Percentiles rank a stretch among this genome's conserved stretches.
These are phyloP conservation scores for Aspergillus chevalieri DNA, from an alignment of 2,329 filamentous ascomycete genomes.

Conservation along the genomic window DNA sequence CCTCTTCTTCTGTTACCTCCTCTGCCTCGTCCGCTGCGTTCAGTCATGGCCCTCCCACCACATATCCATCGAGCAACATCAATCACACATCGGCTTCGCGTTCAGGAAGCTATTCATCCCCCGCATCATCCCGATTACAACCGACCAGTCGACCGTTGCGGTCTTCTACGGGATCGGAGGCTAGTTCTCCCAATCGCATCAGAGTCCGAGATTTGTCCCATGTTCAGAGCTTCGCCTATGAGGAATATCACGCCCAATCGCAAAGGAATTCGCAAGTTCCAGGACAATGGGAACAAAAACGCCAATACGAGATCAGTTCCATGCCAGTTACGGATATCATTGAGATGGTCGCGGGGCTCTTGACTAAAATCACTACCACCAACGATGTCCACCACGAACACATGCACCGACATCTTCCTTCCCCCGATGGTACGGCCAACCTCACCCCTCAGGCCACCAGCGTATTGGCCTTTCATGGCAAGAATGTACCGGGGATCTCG, in stretches of 20 bases:
- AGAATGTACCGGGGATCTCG: constrained; percentile 94
- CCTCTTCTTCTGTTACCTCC: constrained; percentile 1
- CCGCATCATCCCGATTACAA: constrained; percentile 41
- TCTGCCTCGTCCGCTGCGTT: constrained; percentile 5
- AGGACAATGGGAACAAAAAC: constrained; percentile 45
- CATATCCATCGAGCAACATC: constrained; percentile 21
- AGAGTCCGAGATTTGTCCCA: constrained; percentile 84
- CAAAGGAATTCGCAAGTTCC: constrained; percentile 36
- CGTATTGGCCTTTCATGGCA: constrained; percentile 93
- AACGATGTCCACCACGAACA: constrained; percentile 94
- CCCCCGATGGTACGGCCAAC: constrained; percentile 53
- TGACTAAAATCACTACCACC: constrained; percentile 95
- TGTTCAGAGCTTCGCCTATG: constrained; percentile 78
- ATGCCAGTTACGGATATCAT: constrained; percentile 98
- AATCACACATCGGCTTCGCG: constrained; percentile 13
- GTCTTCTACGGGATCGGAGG: constrained; percentile 38
- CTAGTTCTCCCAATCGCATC: constrained; percentile 55
- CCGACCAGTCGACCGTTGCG: constrained; percentile 41
- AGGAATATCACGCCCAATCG: constrained; percentile 61
- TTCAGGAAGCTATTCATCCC: constrained; percentile 29
- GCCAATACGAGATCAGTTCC: constrained; percentile 86
- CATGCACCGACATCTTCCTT: constrained; percentile 66
- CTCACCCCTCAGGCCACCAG: constrained; percentile 60
- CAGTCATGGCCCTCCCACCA: constrained; percentile 4
- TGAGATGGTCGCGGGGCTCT: constrained; percentile 93